Evolutionary conservation across 2,329 filamentous ascomycete species (phyloP).

Genomic region (Aureobasidium namibiae): DNA sequence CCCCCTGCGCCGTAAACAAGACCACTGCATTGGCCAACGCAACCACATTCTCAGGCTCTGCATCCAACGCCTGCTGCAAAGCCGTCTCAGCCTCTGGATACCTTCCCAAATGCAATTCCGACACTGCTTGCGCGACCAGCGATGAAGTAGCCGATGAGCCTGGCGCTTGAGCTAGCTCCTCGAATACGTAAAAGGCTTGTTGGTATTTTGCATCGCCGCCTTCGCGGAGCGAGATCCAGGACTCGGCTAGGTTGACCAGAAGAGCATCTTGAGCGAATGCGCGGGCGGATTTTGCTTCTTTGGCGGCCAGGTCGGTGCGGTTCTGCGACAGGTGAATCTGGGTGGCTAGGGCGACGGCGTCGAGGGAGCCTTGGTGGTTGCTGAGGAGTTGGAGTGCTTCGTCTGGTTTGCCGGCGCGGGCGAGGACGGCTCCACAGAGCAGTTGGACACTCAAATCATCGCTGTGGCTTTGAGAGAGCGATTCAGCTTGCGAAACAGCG

Average conservation of each 20-base stretch:
- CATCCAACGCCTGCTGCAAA: slow-evolving; percentile 67
- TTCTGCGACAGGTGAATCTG: slow-evolving; percentile 92
- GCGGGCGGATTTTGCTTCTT: slow-evolving; percentile 78
- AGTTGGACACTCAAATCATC: slow-evolving; percentile 79
- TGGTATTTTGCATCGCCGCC: slow-evolving; percentile 95
- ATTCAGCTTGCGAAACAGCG: slow-evolving; percentile 52
- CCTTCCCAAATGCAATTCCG: slow-evolving; percentile 83
- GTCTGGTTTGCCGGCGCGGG: slow-evolving; percentile 71
- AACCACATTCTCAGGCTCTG: slow-evolving; percentile 62
- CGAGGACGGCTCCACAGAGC: slow-evolving; percentile 71
- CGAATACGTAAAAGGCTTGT: slow-evolving; percentile 93
- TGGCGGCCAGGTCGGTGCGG: slow-evolving; percentile 78
- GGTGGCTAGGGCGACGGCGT: slow-evolving; percentile 74
- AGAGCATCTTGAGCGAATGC: slow-evolving; percentile 94
- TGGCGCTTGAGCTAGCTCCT: slow-evolving; percentile 85
- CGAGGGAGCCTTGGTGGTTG: slow-evolving; percentile 74
- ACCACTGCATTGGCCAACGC: slow-evolving; percentile 79
- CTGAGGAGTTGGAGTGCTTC: slow-evolving; percentile 72
- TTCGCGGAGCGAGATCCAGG: slow-evolving; percentile 86
- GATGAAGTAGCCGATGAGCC: slow-evolving; percentile 68
- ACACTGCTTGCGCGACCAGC: slow-evolving; percentile 80
- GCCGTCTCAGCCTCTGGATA: slow-evolving; percentile 83
- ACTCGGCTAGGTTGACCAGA: slow-evolving; percentile 87
- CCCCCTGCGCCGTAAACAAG: slow-evolving; percentile 67
- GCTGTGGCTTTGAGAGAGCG: slow-evolving; percentile 55